Conservation (phyloP, 2,329 filamentous ascomycete species). For the Trichoderma asperellum region DNA sequence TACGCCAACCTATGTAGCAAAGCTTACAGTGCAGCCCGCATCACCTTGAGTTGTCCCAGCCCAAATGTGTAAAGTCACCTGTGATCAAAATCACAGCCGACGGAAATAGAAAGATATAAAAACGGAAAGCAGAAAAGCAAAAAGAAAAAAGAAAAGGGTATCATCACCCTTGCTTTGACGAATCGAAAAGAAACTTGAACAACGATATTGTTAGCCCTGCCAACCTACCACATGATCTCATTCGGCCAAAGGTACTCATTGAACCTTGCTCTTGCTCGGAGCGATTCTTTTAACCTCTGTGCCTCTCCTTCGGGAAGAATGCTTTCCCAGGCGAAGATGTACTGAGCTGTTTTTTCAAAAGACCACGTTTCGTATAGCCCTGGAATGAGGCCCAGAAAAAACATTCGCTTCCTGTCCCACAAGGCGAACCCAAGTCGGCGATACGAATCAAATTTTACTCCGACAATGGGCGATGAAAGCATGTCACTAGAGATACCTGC, state of each 20-base stretch:
- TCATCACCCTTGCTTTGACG: not conserved
- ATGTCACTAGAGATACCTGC: not conserved
- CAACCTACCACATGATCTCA: not conserved
- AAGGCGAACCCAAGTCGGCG: conserved; percentile 31
- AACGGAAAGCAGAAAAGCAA: not conserved
- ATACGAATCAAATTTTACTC: conserved; percentile 30
- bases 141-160: not conserved
- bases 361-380: not conserved
- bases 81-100: not conserved
- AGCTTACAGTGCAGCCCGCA: not conserved
- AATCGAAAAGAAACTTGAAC: not conserved
- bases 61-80: not conserved
- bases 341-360: not conserved
- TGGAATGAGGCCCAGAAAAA: conserved; percentile 27
- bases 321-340: conserved; percentile 21
- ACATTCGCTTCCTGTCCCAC: conserved; percentile 32
- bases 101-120: not conserved
- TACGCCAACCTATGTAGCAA: not conserved
- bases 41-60: not conserved
- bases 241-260: not conserved
- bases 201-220: not conserved
- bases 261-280: not conserved
- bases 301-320: conserved; percentile 6
- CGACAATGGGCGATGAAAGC: not conserved
- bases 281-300: not conserved